Evolutionary conservation across 2,329 filamentous ascomycete species (phyloP), one percentile per base, ranked within the genome.

Genomic region (Huntiella savannae): DNA sequence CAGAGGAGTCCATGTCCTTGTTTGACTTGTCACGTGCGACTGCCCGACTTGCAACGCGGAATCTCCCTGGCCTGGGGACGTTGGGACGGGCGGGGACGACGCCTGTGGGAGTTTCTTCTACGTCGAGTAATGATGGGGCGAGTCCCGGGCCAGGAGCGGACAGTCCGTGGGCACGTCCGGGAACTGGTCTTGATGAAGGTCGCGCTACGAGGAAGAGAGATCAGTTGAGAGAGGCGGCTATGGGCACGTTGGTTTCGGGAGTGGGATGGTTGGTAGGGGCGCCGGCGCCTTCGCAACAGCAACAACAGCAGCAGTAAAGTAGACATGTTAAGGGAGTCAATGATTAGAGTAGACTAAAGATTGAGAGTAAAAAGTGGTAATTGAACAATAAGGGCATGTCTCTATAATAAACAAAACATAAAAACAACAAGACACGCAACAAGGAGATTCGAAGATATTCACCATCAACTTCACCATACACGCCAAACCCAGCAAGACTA

Each of bases 231-330:
- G 76, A 79, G 50, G 77, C 70, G 33, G 77, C 77, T 6, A 74
- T 78, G 47, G 75, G 74, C n/a, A 77, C 75, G 1, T 58, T 81
- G 40, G 77, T 77, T 2, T 75, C 73, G 38, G 73, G 77, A 13
- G 71, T 82, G 17, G 76, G 77, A 0, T 81, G 77, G 77, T 58
- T 81, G 40, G 70, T 81, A 10, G 45, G 39, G 33, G 51, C 51
- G 19, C 51, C 51, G 19, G 45, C 37, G n/a, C 43, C 37, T 33
- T 44, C 33, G 5, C 49, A 45, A 17, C 22, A 45, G 13, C 43
- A 45, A 6, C 40, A 42, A 10, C 22, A 13, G 10, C 15, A 17
- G n/a, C 22, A 45, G 22, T 28, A 28, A 28, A 28, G 22, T 28
- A 10, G 22, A 28, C 22, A 28, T 28, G 22, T 28, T 10, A 28